Base-by-base conservation (phyloP, 257 asterid genomes). In the Cynanchum wilfordii region DNA sequence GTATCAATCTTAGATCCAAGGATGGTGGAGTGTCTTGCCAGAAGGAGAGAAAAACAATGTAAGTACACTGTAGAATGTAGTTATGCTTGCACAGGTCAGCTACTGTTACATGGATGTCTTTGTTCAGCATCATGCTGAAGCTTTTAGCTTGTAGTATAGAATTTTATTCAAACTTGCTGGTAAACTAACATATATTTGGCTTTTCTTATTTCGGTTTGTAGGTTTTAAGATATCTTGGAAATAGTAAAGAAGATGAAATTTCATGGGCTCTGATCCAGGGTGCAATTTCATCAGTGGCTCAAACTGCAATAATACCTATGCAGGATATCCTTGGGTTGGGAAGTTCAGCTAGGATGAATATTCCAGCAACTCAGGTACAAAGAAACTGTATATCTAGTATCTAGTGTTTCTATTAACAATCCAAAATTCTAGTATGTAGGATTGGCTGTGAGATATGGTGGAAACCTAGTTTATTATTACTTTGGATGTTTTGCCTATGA, bases 11-110 rank as follows among this genome's bases (percentile, higher is more conserved):
- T 84, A 95, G 99, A 92, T 90, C 73, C 85, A 68, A 75, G 99
- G 99, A 57, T 95, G 99, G 99, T 95, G 99, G 99, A 81, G 84
- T 50, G 82, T 30, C 30, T 85, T 95, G 87, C 97, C 91, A 17
- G 84, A 87, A 75, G 84, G 73, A 81, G 97, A 92, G 86, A 95
- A 87, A 84, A 76, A 83, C 67, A 86, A 82, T 71, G 99, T 91
- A 80, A 87, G 98, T 79, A 69, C 77, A 33, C 63, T 17, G 71
- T 45, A 40, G 58, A 33, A 64, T 64, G 40, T 33, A 38, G 4
- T 64, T 36, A 9, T 33, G 27, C 25, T 30, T 75, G 25, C 25
- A 24, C 29, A 33, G 10, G 25, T 75, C 17, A 19, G 13, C 10
- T 29, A 71, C 60, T 45, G 30, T 22, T 57, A 11, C 36, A 12